Percentiles rank a stretch among this genome's conserved stretches.
Evolutionary conservation across 352 stramenopile species (phyloP).

Genomic region (Globisporangium uncinulatum): DNA sequence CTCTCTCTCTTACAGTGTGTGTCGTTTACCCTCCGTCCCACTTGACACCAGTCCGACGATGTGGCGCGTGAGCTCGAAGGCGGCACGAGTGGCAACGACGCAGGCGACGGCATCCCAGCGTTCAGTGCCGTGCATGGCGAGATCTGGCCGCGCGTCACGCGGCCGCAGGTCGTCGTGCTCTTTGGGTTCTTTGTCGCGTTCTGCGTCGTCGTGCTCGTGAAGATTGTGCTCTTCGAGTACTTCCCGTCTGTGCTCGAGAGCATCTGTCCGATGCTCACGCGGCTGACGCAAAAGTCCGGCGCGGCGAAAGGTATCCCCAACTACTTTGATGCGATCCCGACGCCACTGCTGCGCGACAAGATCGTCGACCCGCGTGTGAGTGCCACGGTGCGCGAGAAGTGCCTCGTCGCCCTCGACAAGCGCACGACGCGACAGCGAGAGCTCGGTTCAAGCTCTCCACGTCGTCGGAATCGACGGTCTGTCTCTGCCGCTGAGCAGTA

Average conservation of each 20-base stretch:
- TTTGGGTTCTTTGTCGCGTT: slow-evolving; percentile 65
- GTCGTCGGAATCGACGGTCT: slow-evolving; percentile 25
- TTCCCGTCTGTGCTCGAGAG: slow-evolving; percentile 50
- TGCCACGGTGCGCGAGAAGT: slow-evolving; percentile 37
- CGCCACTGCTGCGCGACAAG: slow-evolving; percentile 50
- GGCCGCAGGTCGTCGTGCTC: slow-evolving; percentile 67
- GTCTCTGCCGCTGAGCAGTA: slow-evolving; percentile 42
- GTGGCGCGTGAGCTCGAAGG: slow-evolving; percentile 12
- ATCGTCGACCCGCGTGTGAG: slow-evolving; percentile 23
- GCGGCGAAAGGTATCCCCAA: slow-evolving; percentile 64
- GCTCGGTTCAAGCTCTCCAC: slow-evolving; percentile 16
- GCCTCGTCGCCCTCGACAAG: slow-evolving; percentile 32
- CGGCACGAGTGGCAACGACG: background rate
- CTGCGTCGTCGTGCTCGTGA: slow-evolving; percentile 40
- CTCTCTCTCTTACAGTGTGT: background rate
- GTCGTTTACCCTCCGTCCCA: background rate
- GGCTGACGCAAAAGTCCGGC: slow-evolving; percentile 47
- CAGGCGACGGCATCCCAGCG: slow-evolving; percentile 52
- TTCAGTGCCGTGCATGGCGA: slow-evolving; percentile 38
- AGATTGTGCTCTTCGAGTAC: slow-evolving; percentile 64
- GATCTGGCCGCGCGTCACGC: slow-evolving; percentile 54
- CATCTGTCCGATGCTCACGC: slow-evolving; percentile 47
- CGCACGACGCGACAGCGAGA: slow-evolving; percentile 15
- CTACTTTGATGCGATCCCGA: slow-evolving; percentile 81
- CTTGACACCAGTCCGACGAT: slow-evolving; percentile 9